These are phyloP conservation scores for Termitomyces sp. DNA, from an alignment of 768 basidiomycete species.

Conservation along the genomic window DNA sequence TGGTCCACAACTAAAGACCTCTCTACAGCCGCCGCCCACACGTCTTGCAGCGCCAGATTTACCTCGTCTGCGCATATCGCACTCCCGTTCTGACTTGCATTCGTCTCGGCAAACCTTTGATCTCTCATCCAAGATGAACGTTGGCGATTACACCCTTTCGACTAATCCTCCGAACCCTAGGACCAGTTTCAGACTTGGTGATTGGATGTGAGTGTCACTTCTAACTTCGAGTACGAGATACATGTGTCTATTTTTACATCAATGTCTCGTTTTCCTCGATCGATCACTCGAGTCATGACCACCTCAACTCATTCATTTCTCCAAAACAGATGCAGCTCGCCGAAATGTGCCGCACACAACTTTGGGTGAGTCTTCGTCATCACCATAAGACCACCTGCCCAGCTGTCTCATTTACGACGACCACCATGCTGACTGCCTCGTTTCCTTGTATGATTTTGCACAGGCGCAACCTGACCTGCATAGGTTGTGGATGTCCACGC, in stretches of 20 bases:
- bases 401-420: slow-evolving; percentile 9
- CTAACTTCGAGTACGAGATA: background rate
- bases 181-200: slow-evolving; percentile 61
- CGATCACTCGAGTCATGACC: slow-evolving; percentile 11
- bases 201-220: slow-evolving; percentile 63
- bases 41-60: slow-evolving; percentile 13
- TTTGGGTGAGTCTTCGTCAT: slow-evolving; percentile 57
- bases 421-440: slow-evolving; percentile 37
- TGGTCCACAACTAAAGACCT: slow-evolving; percentile 14
- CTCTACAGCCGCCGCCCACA: slow-evolving; percentile 16
- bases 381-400: background rate
- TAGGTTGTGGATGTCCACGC: slow-evolving; percentile 69
- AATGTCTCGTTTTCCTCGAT: slow-evolving; percentile 14
- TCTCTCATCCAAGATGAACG: slow-evolving; percentile 14
- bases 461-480: slow-evolving; percentile 75
- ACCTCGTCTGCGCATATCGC: background rate
- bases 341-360: slow-evolving; percentile 76
- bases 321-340: slow-evolving; percentile 52
- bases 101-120: slow-evolving; percentile 11
- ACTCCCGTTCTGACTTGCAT: slow-evolving; percentile 20
- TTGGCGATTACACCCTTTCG: slow-evolving; percentile 51
- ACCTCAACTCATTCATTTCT: slow-evolving; percentile 14
- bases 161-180: slow-evolving; percentile 69
- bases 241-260: slow-evolving; percentile 17
- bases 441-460: slow-evolving; percentile 46